A percentile compares a stretch with the other conserved stretches of the same genome.
phyloP scores from a whole-genome alignment of 2,329 filamentous ascomycete genomes.

The Colletotrichum endophyticum region DNA sequence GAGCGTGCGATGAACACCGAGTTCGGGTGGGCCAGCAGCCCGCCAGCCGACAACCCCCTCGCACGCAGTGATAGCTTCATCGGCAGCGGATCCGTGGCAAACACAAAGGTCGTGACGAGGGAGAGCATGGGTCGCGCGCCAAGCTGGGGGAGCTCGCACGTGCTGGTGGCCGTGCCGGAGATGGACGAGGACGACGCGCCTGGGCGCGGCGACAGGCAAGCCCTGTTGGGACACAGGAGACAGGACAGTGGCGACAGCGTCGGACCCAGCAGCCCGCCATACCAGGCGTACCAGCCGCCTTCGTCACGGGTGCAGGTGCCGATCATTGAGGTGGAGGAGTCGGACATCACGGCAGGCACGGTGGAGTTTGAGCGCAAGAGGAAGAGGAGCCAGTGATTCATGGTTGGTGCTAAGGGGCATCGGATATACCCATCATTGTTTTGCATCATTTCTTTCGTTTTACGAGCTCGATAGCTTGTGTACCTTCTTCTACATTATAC shows the following conservation, averaged over 20 bases:
- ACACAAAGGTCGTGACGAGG: slow-evolving; percentile 8
- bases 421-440: slow-evolving; percentile 10
- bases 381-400: slow-evolving; percentile 18
- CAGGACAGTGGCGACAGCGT: neutral
- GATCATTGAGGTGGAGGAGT: slow-evolving; percentile 22
- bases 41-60: slow-evolving; percentile 6
- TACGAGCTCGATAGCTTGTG: neutral
- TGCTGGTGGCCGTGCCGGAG: slow-evolving; percentile 43
- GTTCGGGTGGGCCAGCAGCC: slow-evolving; percentile 34
- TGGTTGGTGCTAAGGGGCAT: neutral
- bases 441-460: neutral
- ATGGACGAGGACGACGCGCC: slow-evolving; percentile 35
- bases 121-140: slow-evolving; percentile 31
- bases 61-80: slow-evolving; percentile 30
- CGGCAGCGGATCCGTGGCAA: slow-evolving; percentile 23
- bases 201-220: slow-evolving; percentile 29
- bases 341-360: slow-evolving; percentile 25
- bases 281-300: neutral
- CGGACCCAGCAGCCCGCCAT: neutral
- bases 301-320: neutral
- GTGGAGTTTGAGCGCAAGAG: slow-evolving; percentile 32
- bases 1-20: slow-evolving; percentile 36
- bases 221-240: slow-evolving; percentile 28
- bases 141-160: slow-evolving; percentile 42
- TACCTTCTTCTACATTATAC: neutral